Conservation (phyloP, 495 filamentous ascomycete genomes). For the Xylaria cubensis region DNA sequence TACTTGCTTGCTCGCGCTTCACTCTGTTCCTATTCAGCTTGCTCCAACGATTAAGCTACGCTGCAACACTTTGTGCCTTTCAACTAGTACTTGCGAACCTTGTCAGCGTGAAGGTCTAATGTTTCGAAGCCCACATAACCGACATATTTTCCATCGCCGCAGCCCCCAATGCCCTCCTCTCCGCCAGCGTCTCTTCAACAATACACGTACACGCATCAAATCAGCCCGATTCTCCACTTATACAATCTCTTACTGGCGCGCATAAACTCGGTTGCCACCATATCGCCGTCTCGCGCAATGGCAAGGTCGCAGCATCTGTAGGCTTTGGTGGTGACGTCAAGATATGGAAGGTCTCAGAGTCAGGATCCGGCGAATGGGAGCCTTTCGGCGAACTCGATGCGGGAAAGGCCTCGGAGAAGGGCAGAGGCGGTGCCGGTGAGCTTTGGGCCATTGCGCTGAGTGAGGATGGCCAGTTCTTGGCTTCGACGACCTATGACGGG, state of each 20-base stretch:
- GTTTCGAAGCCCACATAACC: constrained; percentile 71
- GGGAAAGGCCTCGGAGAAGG: constrained; percentile 39
- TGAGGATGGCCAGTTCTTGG: constrained; percentile 79
- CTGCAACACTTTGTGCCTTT: not conserved
- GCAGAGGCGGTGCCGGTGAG: constrained; percentile 62
- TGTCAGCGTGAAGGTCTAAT: constrained; percentile 15
- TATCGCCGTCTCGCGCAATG: constrained; percentile 70
- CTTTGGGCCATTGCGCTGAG: constrained; percentile 88
- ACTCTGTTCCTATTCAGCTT: not conserved
- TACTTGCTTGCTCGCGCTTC: not conserved
- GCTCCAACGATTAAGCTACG: not conserved
- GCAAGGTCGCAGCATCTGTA: constrained; percentile 74
- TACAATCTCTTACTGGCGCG: constrained; percentile 74
- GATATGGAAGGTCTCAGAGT: constrained; percentile 69
- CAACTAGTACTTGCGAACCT: not conserved
- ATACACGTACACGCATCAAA: constrained; percentile 78
- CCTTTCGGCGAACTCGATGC: constrained; percentile 43
- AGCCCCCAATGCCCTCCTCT: constrained; percentile 77
- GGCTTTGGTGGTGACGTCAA: constrained; percentile 89
- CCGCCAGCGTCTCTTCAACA: constrained; percentile 79
- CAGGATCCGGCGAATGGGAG: constrained; percentile 60
- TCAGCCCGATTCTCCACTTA: constrained; percentile 72
- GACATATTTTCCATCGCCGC: constrained; percentile 91
- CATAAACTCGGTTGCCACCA: constrained; percentile 93
- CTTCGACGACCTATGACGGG: constrained; percentile 81